Evolutionary conservation across 176 grass and related monocot genomes (phyloP).

Genomic region (Oryza meridionalis): DNA sequence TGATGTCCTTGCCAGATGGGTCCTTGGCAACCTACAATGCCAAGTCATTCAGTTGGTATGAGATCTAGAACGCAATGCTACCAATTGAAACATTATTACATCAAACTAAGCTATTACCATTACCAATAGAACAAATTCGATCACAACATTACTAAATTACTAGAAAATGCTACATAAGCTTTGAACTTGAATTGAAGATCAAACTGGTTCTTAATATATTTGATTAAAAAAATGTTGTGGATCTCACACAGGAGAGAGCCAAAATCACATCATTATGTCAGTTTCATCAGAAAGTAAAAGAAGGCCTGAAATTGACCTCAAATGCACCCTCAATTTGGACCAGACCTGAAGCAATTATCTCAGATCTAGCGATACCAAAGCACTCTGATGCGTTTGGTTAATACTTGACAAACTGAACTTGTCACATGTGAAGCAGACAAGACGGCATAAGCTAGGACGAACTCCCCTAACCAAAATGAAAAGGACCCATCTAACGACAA

Average conservation of each 20-base stretch:
- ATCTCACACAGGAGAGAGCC: not conserved
- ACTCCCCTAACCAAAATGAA: conserved; percentile 20
- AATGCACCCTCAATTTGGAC: not conserved
- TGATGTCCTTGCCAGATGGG: conserved; percentile 86
- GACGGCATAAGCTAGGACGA: conserved; percentile 27
- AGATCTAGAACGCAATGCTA: not conserved
- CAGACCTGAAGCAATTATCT: conserved; percentile 24
- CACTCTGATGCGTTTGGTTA: not conserved
- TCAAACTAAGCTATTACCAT: not conserved
- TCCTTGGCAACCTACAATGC: conserved; percentile 80
- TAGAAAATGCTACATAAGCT: not conserved
- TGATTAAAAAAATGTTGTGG: not conserved
- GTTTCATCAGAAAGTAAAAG: not conserved
- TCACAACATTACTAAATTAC: not conserved
- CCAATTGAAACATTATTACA: not conserved
- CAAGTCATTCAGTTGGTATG: not conserved
- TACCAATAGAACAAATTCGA: not conserved
- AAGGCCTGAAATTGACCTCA: not conserved
- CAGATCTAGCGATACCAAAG: conserved; percentile 23
- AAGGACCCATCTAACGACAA: conserved; percentile 36
- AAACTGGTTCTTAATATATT: not conserved
- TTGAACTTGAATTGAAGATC: not conserved
- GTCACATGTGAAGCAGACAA: conserved; percentile 22
- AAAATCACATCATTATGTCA: not conserved
- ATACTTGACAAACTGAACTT: conserved; percentile 12